Evolutionary conservation across 345 rosid genomes (phyloP).

Genomic region (Eucalyptus microcorys): DNA sequence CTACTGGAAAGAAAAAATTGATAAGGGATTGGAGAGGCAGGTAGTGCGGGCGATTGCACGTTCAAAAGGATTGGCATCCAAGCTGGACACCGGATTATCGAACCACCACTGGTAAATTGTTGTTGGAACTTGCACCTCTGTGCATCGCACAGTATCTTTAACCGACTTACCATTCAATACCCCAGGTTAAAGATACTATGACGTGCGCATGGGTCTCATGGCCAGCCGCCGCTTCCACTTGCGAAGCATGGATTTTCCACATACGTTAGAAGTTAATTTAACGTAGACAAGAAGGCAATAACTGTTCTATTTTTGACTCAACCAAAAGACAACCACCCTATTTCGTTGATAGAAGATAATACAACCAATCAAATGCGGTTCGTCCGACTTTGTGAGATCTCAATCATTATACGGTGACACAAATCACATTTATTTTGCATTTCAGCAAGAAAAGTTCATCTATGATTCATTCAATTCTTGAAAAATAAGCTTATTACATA

Average conservation of each 20-base stretch:
- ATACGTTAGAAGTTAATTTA: not conserved
- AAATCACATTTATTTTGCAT: not conserved
- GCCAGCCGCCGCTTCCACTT: not conserved
- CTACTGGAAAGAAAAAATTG: no score
- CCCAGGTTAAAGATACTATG: no score
- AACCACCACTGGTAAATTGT: no score
- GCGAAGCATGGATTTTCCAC: not conserved
- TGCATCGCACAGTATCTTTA: no score
- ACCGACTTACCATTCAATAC: no score
- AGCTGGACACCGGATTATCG: no score
- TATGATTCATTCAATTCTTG: not conserved
- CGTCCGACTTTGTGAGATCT: not conserved
- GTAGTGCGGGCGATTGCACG: no score
- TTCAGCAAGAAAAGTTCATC: not conserved
- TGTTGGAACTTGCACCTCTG: no score
- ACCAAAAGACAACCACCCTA: not conserved
- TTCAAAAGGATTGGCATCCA: no score
- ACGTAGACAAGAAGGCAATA: not conserved
- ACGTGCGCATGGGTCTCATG: not conserved
- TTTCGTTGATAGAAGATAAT: not conserved
- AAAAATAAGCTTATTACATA: not conserved
- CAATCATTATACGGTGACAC: not conserved
- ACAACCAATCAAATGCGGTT: not conserved
- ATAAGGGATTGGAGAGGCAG: no score
- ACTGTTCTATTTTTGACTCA: not conserved